Evolutionary conservation across 148 eudicot species (phyloP), one percentile per base, ranked within the genome.

Genomic region (Polygonum maritimum): DNA sequence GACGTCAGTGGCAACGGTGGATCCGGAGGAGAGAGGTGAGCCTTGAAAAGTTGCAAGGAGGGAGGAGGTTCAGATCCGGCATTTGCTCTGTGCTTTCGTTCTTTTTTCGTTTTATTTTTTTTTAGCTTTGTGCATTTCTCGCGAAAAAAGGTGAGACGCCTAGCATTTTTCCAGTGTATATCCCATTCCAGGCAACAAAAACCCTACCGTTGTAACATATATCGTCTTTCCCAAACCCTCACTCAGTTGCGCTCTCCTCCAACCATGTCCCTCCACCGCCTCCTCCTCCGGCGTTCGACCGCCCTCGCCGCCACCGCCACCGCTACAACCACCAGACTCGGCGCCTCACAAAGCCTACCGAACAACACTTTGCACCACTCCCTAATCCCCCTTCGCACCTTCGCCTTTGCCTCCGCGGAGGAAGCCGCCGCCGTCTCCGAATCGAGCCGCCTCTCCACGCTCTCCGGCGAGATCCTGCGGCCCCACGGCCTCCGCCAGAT

Each of bases 391-490:
- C 49, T 65, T 70, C 89, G 92, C 52, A 69, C 86, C 40, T 77
- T 82, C 77, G 85, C 92, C 40, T 91, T 87, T 87, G 85, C 98
- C 81, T 91, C 98, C 48, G 96, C 94, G 51, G 98, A 93, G 71
- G 98, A 93, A 82, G 98, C 98, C 54, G 98, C 98, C 1, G 94
- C 96, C 89, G 96, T 19, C 98, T 89, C 78, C 90, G 98, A 13
- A 89, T 91, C 48, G 96, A 93, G 74, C 98, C 97, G 3, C 97
- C 97, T 0, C 86, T 92, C 35, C 83, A 86, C 83, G 91, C 92
- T 51, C 95, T 90, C 83, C 92, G 91, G 33, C 88, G 85, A 1
- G 82, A 84, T 41, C 86, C 88, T 39, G 60, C 75, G 41, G 14
- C 82, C 35, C 81, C 84, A 2, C 86, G 85, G 45, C 87, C 87